phyloP scores from a whole-genome alignment of 2,329 filamentous ascomycete genomes.

The Diaporthe eres region DNA sequence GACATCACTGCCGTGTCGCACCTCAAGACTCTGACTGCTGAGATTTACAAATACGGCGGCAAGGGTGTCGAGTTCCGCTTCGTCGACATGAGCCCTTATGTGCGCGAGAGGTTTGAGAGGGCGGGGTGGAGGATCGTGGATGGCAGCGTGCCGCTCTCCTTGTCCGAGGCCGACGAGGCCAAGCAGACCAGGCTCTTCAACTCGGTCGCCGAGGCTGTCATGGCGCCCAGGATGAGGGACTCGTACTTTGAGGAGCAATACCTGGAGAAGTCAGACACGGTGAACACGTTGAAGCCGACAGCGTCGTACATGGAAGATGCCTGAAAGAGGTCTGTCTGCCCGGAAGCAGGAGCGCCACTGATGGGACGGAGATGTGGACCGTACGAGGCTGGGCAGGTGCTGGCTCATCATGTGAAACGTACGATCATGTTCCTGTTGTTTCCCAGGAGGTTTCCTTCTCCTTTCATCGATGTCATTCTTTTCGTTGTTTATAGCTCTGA shows the following conservation, averaged over 20 bases:
- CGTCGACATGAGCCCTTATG: slow-evolving; percentile 60
- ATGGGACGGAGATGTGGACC: neutral
- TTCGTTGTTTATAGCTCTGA: slow-evolving; percentile 1
- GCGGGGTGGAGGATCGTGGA: slow-evolving; percentile 54
- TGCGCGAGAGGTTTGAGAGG: slow-evolving; percentile 55
- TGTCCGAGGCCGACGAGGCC: slow-evolving; percentile 6
- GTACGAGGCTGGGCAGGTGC: slow-evolving; percentile 15
- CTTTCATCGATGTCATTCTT: slow-evolving; percentile 13
- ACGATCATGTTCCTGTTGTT: slow-evolving; percentile 6
- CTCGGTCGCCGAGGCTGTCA: slow-evolving; percentile 36
- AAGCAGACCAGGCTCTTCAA: slow-evolving; percentile 24
- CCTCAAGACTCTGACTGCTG: slow-evolving; percentile 62
- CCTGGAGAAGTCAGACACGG: slow-evolving; percentile 29
- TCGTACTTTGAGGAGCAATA: slow-evolving; percentile 6
- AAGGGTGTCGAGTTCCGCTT: slow-evolving; percentile 62
- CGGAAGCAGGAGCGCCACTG: neutral
- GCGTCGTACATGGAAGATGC: slow-evolving; percentile 28
- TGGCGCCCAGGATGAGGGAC: slow-evolving; percentile 29
- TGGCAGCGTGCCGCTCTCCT: slow-evolving; percentile 33
- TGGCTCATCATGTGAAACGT: slow-evolving; percentile 14
- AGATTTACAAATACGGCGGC: slow-evolving; percentile 65
- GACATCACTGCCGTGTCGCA: slow-evolving; percentile 67
- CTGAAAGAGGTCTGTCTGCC: neutral
- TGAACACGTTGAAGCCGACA: neutral
- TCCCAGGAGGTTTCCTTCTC: neutral